A percentile compares a stretch with the other conserved stretches of the same genome.
Evolutionary conservation across 2,329 filamentous ascomycete species (phyloP).

Genomic region (Penicillium sp.): DNA sequence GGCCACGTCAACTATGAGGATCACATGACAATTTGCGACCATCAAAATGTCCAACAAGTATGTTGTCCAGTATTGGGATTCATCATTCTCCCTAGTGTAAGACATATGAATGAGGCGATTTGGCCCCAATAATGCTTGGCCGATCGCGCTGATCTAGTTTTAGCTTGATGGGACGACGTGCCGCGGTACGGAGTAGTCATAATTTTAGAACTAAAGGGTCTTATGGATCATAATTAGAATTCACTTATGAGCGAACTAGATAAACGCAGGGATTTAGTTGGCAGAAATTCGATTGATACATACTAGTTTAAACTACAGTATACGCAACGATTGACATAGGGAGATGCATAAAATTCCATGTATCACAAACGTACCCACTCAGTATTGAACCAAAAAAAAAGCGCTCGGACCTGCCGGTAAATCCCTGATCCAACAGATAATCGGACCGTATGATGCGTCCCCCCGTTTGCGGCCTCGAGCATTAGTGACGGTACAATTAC

Average conservation of each 20-base stretch:
- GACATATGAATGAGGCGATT: background rate
- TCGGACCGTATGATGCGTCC: conserved; percentile 6
- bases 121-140: background rate
- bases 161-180: conserved; percentile 3
- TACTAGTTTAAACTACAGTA: background rate
- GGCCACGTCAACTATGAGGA: background rate
- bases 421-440: background rate
- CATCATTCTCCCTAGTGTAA: background rate
- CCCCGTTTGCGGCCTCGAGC: conserved; percentile 7
- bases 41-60: background rate
- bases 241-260: background rate
- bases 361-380: conserved; percentile 3
- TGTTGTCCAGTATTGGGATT: background rate
- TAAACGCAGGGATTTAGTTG: background rate
- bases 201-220: background rate
- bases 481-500: conserved; percentile 15
- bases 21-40: conserved; percentile 1
- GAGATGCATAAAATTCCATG: background rate
- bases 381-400: background rate
- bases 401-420: background rate
- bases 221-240: background rate
- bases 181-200: background rate
- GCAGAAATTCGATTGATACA: background rate
- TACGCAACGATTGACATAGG: background rate
- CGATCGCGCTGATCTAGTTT: background rate